These are phyloP conservation scores for Aspergillus cavernicola DNA, from an alignment of 495 filamentous ascomycete species.

Conservation along the genomic window DNA sequence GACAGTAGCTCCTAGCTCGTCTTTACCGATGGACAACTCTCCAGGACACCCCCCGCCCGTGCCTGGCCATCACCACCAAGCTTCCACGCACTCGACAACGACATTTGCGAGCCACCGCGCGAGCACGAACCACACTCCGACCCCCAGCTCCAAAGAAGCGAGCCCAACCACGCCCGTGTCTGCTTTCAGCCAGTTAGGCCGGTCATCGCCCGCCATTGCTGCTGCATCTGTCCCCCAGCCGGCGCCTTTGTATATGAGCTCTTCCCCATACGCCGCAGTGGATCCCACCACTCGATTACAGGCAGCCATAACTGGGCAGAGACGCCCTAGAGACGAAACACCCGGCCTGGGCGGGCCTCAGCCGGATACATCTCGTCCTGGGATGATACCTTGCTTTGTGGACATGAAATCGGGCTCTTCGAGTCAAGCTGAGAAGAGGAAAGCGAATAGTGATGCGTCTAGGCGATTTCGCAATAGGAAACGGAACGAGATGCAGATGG, in stretches of 20 bases:
- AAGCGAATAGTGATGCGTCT: conserved; percentile 90
- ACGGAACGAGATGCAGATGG: conserved; percentile 77
- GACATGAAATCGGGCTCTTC: conserved; percentile 80
- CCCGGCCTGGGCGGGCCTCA: conserved; percentile 36
- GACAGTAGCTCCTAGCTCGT: conserved; percentile 24
- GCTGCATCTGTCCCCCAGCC: conserved; percentile 22
- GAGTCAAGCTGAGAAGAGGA: conserved; percentile 84
- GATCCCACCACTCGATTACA: conserved; percentile 29
- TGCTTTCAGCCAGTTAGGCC: conserved; percentile 46
- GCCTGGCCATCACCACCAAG: conserved; percentile 29
- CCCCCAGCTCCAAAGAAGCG: conserved; percentile 47
- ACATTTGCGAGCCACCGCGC: conserved; percentile 39
- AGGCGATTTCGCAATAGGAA: conserved; percentile 87
- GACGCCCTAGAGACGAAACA: conserved; percentile 33
- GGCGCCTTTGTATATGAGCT: conserved; percentile 12
- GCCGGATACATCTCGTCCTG: conserved; percentile 27
- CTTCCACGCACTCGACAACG: conserved; percentile 39
- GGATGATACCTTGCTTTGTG: conserved; percentile 59
- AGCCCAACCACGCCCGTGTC: conserved; percentile 55
- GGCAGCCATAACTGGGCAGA: conserved; percentile 23
- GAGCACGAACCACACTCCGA: conserved; percentile 40
- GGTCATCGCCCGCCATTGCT: conserved; percentile 40
- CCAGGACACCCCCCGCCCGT: conserved; percentile 26
- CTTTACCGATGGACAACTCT: conserved; percentile 27
- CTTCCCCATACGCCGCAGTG: conserved; percentile 26